Evolutionary conservation across 305 asterid species (phyloP).

Genomic region (Plantago coronopus): DNA sequence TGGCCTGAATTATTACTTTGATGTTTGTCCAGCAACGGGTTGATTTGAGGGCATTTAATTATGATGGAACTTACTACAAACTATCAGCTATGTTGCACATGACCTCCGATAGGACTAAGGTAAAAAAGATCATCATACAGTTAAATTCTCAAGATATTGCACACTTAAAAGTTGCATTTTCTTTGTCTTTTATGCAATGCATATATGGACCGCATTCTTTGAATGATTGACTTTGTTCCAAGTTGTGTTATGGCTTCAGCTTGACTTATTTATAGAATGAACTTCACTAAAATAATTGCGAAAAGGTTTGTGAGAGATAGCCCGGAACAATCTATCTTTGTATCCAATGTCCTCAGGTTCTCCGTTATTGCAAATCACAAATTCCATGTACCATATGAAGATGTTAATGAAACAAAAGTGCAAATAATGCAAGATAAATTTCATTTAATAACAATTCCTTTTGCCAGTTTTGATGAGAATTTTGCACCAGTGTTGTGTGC

Average conservation of each 20-base stretch:
- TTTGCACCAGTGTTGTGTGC: too few relatives aligned
- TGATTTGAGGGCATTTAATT: conserved; percentile 71
- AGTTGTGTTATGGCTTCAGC: conserved; percentile 15
- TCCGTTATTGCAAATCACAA: too few relatives aligned
- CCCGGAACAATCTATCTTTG: background rate
- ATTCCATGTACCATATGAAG: too few relatives aligned
- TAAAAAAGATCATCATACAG: conserved; percentile 26
- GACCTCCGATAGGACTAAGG: conserved; percentile 99
- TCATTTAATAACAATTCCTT: too few relatives aligned
- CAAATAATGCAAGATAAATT: too few relatives aligned
- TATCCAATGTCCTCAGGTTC: background rate
- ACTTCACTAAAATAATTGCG: background rate
- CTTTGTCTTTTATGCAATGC: conserved; percentile 10
- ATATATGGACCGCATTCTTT: conserved; percentile 7
- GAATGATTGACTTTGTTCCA: conserved; percentile 12
- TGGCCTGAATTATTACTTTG: conserved; percentile 20
- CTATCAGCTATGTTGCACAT: conserved; percentile 89
- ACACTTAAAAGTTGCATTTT: background rate
- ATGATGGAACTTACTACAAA: conserved; percentile 80
- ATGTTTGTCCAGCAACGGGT: conserved; percentile 77
- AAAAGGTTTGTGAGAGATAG: conserved; percentile 3
- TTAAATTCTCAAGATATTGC: conserved; percentile 11
- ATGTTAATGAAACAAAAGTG: too few relatives aligned
- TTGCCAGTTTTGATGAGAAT: too few relatives aligned
- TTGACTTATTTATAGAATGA: conserved; percentile 2